phyloP scores from a whole-genome alignment of 2,329 filamentous ascomycete species.

The Didymella lethalis region DNA sequence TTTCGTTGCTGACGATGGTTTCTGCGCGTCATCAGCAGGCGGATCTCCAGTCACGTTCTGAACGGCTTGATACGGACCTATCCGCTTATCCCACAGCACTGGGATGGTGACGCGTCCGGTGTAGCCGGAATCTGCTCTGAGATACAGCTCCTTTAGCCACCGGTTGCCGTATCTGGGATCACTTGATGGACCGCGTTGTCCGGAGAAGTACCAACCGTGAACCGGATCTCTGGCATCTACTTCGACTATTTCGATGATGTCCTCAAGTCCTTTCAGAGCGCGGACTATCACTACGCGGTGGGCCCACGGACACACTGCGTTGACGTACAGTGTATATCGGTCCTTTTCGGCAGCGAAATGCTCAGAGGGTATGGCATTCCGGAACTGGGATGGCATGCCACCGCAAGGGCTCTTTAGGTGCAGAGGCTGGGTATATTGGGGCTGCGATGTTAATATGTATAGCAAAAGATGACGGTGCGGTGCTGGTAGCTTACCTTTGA shows the following conservation, averaged over 20 bases:
- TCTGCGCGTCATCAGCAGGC: constrained; percentile 28
- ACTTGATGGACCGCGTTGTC: constrained; percentile 33
- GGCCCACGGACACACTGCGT: constrained; percentile 70
- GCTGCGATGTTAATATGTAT: constrained; percentile 5
- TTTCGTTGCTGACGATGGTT: constrained; percentile 49
- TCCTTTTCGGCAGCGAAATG: constrained; percentile 66
- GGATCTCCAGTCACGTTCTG: too few species aligned
- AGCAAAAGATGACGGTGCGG: too few species aligned
- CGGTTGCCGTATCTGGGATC: constrained; percentile 45
- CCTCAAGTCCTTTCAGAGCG: constrained; percentile 60
- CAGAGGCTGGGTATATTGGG: not conserved
- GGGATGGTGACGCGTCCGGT: constrained; percentile 77
- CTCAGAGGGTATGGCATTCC: constrained; percentile 63
- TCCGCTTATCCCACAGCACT: constrained; percentile 74
- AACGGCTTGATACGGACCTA: constrained; percentile 29
- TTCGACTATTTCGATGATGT: constrained; percentile 58
- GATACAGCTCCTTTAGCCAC: constrained; percentile 71
- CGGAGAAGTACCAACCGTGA: constrained; percentile 47
- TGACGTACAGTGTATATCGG: constrained; percentile 69
- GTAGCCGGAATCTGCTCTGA: constrained; percentile 66
- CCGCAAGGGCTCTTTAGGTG: constrained; percentile 1
- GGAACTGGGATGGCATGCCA: constrained; percentile 53
- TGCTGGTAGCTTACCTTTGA: constrained; percentile 14
- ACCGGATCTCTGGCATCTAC: constrained; percentile 46
- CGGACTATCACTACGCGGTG: constrained; percentile 60